Evolutionary conservation across 2,329 filamentous ascomycete species (phyloP).

Genomic region (Ceratocystis smalleyi): DNA sequence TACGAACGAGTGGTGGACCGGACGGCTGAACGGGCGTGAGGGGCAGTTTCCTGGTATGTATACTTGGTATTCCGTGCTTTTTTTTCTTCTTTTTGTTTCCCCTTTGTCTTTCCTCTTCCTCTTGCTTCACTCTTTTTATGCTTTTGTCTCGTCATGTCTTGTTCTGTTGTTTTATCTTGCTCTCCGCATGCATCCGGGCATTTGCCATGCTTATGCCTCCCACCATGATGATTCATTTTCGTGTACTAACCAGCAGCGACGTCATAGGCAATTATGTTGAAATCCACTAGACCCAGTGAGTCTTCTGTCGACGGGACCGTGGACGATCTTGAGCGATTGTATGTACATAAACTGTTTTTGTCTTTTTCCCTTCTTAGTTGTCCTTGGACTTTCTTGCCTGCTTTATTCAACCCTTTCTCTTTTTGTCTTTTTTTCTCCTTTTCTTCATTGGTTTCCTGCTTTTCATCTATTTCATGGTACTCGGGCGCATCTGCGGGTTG

Average conservation of each 20-base stretch:
- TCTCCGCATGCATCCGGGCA: background rate
- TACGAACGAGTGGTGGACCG: conserved; percentile 95
- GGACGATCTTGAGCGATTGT: background rate
- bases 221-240: background rate
- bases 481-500: conserved; percentile 6
- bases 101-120: background rate
- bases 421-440: too few species aligned
- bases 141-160: background rate
- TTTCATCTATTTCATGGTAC: background rate
- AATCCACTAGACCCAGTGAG: background rate
- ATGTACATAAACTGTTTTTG: background rate
- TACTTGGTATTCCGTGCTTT: background rate
- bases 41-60: conserved; percentile 86
- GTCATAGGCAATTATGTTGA: conserved; percentile 8
- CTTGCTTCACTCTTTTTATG: background rate
- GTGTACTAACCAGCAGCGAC: background rate
- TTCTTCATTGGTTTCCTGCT: background rate
- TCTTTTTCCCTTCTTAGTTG: background rate
- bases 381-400: background rate
- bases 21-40: conserved; percentile 59
- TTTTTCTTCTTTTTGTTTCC: background rate
- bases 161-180: background rate
- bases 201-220: background rate
- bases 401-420: background rate
- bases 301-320: background rate